Conservation (phyloP, 441 rosid genomes). For the Gossypium lobatum region DNA sequence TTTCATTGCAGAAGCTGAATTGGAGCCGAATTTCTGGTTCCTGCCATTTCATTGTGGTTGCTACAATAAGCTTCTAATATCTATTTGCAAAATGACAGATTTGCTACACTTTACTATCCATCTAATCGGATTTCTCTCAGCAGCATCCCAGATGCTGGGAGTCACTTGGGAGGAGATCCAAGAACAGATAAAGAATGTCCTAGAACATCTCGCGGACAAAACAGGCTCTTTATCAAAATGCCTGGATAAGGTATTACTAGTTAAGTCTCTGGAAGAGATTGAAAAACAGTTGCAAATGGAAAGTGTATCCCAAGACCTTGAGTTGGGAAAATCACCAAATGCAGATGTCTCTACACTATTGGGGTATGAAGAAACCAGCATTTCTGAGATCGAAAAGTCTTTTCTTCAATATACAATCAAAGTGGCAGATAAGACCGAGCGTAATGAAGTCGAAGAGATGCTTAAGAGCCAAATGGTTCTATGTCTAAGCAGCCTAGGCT, state of each 20-base stretch:
- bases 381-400: conserved; percentile 19
- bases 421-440: conserved; percentile 20
- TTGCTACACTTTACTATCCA: conserved; percentile 33
- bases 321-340: conserved; percentile 34
- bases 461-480: conserved; percentile 37
- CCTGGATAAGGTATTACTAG: conserved; percentile 28
- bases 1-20: conserved; percentile 47
- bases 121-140: conserved; percentile 29
- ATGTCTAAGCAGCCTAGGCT: conserved; percentile 41
- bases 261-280: conserved; percentile 28
- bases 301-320: conserved; percentile 37
- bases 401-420: conserved; percentile 29
- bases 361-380: conserved; percentile 29
- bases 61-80: conserved; percentile 26
- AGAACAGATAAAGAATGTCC: conserved; percentile 27
- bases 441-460: conserved; percentile 30
- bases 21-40: conserved; percentile 64
- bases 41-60: conserved; percentile 36
- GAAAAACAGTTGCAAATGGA: conserved; percentile 30
- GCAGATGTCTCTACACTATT: not conserved
- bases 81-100: conserved; percentile 38
- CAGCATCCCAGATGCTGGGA: conserved; percentile 14
- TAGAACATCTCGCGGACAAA: conserved; percentile 36
- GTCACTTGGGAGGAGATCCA: conserved; percentile 14
- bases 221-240: conserved; percentile 33